Base-by-base conservation (phyloP, 164 flowering plant genomes). In the Buxus sempervirens region DNA sequence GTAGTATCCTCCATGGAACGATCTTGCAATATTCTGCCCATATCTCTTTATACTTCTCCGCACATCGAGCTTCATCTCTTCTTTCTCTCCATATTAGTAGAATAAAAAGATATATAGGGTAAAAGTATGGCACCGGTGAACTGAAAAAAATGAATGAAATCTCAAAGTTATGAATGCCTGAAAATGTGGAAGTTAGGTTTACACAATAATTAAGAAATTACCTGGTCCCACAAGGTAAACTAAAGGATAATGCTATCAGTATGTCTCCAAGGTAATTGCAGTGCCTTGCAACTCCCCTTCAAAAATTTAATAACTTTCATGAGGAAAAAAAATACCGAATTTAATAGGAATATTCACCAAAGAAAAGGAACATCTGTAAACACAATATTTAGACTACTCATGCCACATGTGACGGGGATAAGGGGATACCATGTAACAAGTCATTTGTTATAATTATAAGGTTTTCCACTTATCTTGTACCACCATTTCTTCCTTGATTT, bases 11-110 rank as follows among this genome's bases (percentile, higher is more conserved):
- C 90, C 94, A 89, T 4, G 98, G 99, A 65, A 92, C 98, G 57
- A 86, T 76, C 75, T 77, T 87, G 65, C 88, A 71, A 60, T 92
- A 95, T 60, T 92, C 96, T 21, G 76, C 81, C 99, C 97, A 95
- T 25, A 88, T 63, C 32, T 92, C 94, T 77, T 77, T 90, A 65
- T 92, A 95, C 80, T 95, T 95, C 74, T 84, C 76, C 18, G 96
- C 94, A 74, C 99, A 95, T 15, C 98, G 85, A 68, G 89, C 88
- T 77, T 95, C 99, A 58, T 92, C 99, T 72, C 98, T 82, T 74
- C 97, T 79, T 70, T 92, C 99, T 81, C 97, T 90, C 97, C 97
- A 95, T 69, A 95, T 81, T n/a, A 95, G 79, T 71, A 95, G 84
- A 75, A 95, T 87, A 5, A 92, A 82, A 69, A 95, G 97, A 70